These are phyloP conservation scores for Arbutus unedo DNA, from an alignment of 148 eudicot genomes.

Conservation along the genomic window DNA sequence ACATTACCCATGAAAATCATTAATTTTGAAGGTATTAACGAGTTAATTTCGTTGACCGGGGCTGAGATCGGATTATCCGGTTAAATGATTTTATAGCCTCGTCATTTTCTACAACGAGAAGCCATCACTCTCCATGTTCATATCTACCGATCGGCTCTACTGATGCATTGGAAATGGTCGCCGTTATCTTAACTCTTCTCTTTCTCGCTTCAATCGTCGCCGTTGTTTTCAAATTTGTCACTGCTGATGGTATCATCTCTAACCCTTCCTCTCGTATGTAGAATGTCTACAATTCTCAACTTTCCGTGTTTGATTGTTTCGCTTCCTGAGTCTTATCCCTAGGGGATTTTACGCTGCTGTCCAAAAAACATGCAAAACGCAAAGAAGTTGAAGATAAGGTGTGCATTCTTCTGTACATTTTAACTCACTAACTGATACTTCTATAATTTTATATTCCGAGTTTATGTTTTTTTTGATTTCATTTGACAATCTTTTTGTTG, in stretches of 20 bases:
- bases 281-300: background rate
- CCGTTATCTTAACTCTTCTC: conserved; percentile 26
- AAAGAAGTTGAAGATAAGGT: conserved; percentile 79
- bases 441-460: background rate
- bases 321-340: background rate
- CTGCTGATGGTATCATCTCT: conserved; percentile 50
- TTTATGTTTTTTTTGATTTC: background rate
- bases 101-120: background rate
- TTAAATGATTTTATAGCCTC: too few relatives aligned
- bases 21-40: too few relatives aligned
- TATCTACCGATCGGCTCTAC: background rate
- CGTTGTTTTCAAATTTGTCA: conserved; percentile 43
- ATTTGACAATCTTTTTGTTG: conserved; percentile 9
- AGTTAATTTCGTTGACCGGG: too few relatives aligned
- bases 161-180: conserved; percentile 21
- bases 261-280: background rate
- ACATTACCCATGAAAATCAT: too few relatives aligned
- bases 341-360: conserved; percentile 79
- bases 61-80: too few relatives aligned
- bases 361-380: conserved; percentile 61
- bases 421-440: background rate
- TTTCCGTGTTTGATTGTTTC: background rate
- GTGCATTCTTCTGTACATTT: background rate
- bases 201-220: conserved; percentile 26
- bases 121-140: background rate